These are phyloP conservation scores for Takashimella koratensis DNA, from an alignment of 1,284 basidiomycete species.

Conservation along the genomic window DNA sequence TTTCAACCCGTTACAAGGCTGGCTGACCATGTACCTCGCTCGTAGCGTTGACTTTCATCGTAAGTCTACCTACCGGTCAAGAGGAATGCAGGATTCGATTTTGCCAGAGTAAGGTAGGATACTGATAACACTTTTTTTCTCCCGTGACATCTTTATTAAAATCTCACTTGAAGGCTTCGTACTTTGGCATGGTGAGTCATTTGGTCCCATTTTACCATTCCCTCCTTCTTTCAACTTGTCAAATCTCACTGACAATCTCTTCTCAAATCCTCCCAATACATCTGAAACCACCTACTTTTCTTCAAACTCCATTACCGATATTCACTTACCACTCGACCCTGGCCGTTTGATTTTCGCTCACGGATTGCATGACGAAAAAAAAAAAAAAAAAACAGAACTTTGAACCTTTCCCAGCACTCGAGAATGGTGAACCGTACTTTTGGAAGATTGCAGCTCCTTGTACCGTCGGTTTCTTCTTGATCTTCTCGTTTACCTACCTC, in stretches of 20 bases:
- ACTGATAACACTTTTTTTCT: no score
- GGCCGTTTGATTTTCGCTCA: background rate
- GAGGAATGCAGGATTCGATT: no score
- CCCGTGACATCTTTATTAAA: no score
- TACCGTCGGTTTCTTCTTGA: constrained; percentile 45
- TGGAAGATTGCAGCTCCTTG: constrained; percentile 46
- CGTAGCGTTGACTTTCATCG: constrained; percentile 25
- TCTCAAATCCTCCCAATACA: no score
- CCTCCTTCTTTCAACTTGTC: no score
- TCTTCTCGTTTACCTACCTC: constrained; percentile 44
- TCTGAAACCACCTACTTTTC: no score
- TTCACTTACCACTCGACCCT: no score
- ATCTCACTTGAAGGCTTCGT: constrained; percentile 18
- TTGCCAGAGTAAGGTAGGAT: no score
- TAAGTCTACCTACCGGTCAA: constrained; percentile 6
- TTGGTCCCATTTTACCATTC: background rate
- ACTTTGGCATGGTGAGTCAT: constrained; percentile 36
- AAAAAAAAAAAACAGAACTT: no score
- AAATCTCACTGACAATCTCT: no score
- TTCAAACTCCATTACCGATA: no score
- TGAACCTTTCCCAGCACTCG: constrained; percentile 30
- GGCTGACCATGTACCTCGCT: constrained; percentile 6
- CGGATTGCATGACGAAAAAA: background rate
- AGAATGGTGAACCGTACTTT: constrained; percentile 39
- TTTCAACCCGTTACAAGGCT: background rate